A percentile compares a stretch with the other conserved stretches of the same genome.
These are phyloP conservation scores for Myrica gale DNA, from an alignment of 306 rosid species.

Conservation along the genomic window DNA sequence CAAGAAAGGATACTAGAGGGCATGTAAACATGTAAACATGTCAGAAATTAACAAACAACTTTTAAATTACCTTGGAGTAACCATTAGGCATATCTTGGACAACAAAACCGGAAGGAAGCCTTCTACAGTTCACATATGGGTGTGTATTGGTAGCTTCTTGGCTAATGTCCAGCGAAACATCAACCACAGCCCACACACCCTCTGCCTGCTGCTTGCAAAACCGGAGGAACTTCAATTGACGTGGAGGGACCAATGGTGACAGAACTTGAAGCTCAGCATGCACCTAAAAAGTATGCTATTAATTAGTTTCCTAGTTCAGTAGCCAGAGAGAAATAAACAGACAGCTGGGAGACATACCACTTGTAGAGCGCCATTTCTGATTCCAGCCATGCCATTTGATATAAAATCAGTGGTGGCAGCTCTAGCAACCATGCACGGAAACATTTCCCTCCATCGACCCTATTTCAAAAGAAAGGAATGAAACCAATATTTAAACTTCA, in stretches of 20 bases:
- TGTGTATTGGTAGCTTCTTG: conserved; percentile 33
- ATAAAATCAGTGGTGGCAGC: conserved; percentile 53
- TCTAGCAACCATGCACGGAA: conserved; percentile 61
- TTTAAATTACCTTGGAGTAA: conserved; percentile 57
- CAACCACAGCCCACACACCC: conserved; percentile 85
- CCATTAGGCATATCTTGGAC: conserved; percentile 77
- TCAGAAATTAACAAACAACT: background rate
- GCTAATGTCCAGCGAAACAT: conserved; percentile 57
- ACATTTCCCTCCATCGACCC: conserved; percentile 85
- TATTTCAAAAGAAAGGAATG: conserved; percentile 29
- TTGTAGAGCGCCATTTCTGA: conserved; percentile 62
- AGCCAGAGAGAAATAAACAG: background rate
- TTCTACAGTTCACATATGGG: conserved; percentile 45
- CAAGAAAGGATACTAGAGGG: background rate
- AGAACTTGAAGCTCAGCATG: conserved; percentile 76
- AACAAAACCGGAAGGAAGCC: conserved; percentile 88
- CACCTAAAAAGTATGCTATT: conserved; percentile 47
- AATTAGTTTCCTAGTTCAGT: conserved; percentile 7
- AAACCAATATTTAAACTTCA: conserved; percentile 13
- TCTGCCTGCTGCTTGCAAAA: conserved; percentile 75
- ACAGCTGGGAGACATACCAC: conserved; percentile 48
- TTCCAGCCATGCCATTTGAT: conserved; percentile 53
- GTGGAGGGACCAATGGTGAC: conserved; percentile 77
- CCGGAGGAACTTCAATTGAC: conserved; percentile 64
- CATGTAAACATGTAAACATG: conserved; percentile 6